A percentile compares a stretch with the other conserved stretches of the same genome.
These are phyloP conservation scores for Angomonas deanei DNA, from an alignment of 208 protist species.

Conservation along the genomic window DNA sequence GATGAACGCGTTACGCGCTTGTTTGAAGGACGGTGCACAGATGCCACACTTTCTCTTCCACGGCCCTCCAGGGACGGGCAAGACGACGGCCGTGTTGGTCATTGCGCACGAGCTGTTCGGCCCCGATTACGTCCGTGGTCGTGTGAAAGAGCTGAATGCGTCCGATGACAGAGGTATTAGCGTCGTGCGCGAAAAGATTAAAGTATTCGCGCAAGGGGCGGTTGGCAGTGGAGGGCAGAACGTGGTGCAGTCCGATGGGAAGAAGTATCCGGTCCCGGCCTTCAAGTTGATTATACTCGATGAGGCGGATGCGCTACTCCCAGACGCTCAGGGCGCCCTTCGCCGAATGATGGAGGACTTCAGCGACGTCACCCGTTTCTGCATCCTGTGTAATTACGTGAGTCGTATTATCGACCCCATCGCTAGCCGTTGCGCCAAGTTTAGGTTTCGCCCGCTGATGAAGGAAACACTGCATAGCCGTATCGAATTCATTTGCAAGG, in stretches of 20 bases:
- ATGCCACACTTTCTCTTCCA: constrained; percentile 99
- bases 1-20: constrained; percentile 87
- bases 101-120: constrained; percentile 97
- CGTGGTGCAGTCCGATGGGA: constrained; percentile 76
- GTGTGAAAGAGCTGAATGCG: constrained; percentile 99
- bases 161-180: constrained; percentile 99
- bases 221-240: constrained; percentile 52
- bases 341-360: constrained; percentile 98
- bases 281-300: constrained; percentile 99
- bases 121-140: constrained; percentile 71
- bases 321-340: constrained; percentile 97
- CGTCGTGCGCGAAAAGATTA: constrained; percentile 98
- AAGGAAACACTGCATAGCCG: constrained; percentile 74
- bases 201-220: constrained; percentile 94
- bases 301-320: constrained; percentile 98
- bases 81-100: constrained; percentile 99
- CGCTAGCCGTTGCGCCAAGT: constrained; percentile 99
- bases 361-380: constrained; percentile 98
- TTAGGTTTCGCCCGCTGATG: constrained; percentile 96
- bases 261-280: constrained; percentile 82
- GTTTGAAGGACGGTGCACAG: constrained; percentile 77
- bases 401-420: constrained; percentile 98
- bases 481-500: constrained; percentile 80
- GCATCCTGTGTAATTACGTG: constrained; percentile 99
- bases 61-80: constrained; percentile 97